Evolutionary conservation across 306 rosid species (phyloP), one percentile per base, ranked within the genome.

Genomic region (Quercus berberidifolia): DNA sequence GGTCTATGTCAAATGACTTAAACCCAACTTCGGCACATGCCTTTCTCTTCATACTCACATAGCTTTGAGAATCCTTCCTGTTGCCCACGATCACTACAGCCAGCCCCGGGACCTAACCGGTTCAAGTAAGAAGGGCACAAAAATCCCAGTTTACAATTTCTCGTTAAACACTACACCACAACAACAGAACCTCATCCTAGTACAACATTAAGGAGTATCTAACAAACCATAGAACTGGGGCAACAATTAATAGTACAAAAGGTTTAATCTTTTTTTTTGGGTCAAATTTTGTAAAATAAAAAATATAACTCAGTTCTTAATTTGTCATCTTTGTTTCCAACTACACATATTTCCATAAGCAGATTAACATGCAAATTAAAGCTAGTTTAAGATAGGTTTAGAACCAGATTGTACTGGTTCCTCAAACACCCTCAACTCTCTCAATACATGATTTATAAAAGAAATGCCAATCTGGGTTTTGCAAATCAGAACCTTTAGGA

Each of bases 21-120:
- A 95, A 89, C 71, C 98, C 98, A 38, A 95, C 91, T 77, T 95
- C 97, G 55, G 89, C 89, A 56, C 99, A 95, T 3, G 98, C 97
- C 60, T 91, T 95, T 78, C 97, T 87, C 95, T 95, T 92, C 91
- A 91, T 94, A 74, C 74, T 79, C 3, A 92, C 97, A 77, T 89
- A 94, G 82, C 95, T 94, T 46, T 84, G 95, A 13, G 97, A 95
- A 81, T 95, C 99, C 83, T 95, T 91, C 80, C 92, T 85, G 88
- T 26, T 73, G 21, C 99, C 99, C 9, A 95, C 97, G 33, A 90
- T 95, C 85, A 95, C 97, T 69, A 92, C 98, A 14, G 98, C 99
- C 74, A 95, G 79, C 41, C 98, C 99, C 12, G 98, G 98, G 75
- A 92, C 97, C 98, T 89, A 79, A 68, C 18, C 52, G 33, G 20